Base-by-base conservation (phyloP, 352 stramenopile genomes). In the Saprolegnia parasitica region DNA sequence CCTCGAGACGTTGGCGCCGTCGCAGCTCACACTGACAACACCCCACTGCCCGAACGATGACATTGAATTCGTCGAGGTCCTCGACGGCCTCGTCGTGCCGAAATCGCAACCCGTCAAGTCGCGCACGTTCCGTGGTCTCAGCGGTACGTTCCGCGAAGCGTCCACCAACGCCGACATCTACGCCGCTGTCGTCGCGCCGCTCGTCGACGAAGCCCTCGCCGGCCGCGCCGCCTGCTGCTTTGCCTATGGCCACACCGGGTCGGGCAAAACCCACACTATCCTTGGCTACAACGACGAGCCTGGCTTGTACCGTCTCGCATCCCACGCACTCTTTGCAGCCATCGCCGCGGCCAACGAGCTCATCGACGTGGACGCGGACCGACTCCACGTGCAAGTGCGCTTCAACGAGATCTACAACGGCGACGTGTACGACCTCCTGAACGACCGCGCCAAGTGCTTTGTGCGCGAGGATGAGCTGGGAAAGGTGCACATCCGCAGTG, bases 321-420 rank as follows among this genome's bases (percentile, higher is more conserved):
- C 81, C 2, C 50, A 71, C 18, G 73, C 79, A 0, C 61, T 87
- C 39, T 83, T 87, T 46, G 29, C 56, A 32, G 57, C 57, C 45
- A 55, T 65, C n/a, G 23, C 5, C 21, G 39, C 10, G 13, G 10
- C 13, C 21, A 52, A 47, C 57, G 39, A 9, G 11, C 10, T n/a
- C 13, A 65, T 20, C 9, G 16, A 37, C 45, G 42, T 60, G 23
- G 23, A 11, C 18, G 24, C 10, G 9, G 57, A 52, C 29, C 20
- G 8, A 15, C 24, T 18, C 26, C 47, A 68, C 11, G 42, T 87
- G 8, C 80, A 87, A 65, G 60, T 83, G 20, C 77, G 80, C 0
- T 85, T 84, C 71, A 86, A 76, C 56, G 80, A 87, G 56, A 64
- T 87, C 5, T 85, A 86, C 73, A 87, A 86, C 37, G 78, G 77